These are phyloP conservation scores for Heliamphora pulchella DNA, from an alignment of 179 eudicot species.

Conservation along the genomic window DNA sequence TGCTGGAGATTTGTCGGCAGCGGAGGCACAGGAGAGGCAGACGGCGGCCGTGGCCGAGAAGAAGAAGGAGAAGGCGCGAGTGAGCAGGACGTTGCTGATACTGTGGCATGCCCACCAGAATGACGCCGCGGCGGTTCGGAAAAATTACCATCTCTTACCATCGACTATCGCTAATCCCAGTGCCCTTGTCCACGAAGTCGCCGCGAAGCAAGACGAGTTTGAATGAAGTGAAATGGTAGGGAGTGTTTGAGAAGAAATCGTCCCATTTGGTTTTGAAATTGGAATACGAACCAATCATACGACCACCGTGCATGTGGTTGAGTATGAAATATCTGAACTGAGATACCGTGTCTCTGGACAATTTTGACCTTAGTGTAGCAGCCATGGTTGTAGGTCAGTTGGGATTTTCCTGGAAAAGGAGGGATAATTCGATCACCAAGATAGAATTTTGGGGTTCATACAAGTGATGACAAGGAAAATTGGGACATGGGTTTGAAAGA, in stretches of 20 bases:
- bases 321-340: constrained; percentile 62
- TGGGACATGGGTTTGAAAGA: constrained; percentile 46
- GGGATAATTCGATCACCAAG: background rate
- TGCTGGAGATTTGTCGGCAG: no score
- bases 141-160: no score
- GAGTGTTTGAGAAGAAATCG: constrained; percentile 30
- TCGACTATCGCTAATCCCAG: no score
- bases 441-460: constrained; percentile 8
- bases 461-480: constrained; percentile 19
- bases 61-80: no score
- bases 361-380: constrained; percentile 72
- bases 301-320: constrained; percentile 59
- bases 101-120: background rate
- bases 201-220: constrained; percentile 53
- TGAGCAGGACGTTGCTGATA: background rate
- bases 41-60: no score
- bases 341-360: constrained; percentile 50
- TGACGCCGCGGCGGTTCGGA: no score
- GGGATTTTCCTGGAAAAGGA: background rate
- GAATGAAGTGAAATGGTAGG: constrained; percentile 42
- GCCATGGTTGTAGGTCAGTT: constrained; percentile 42
- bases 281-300: constrained; percentile 30
- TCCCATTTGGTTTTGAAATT: constrained; percentile 36
- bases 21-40: no score
- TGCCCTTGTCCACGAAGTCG: constrained; percentile 12